phyloP scores from a whole-genome alignment of 768 basidiomycete species.

The Leucocoprinus sp. region DNA sequence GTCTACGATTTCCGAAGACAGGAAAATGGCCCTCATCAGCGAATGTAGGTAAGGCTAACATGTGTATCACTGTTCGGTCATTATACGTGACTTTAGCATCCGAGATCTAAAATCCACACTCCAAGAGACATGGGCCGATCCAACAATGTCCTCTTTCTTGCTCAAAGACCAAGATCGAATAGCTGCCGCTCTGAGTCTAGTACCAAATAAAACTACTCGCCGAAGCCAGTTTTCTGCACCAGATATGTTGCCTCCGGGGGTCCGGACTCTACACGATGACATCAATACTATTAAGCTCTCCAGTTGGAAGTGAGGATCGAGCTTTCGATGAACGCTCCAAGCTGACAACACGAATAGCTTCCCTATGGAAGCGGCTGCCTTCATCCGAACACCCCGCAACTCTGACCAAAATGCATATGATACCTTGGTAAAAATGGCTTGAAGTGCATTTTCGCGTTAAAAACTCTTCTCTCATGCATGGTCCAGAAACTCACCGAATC shows the following conservation, averaged over 20 bases:
- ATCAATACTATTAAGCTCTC: conserved; percentile 46
- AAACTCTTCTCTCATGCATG: conserved; percentile 15
- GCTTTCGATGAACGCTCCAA: neutral
- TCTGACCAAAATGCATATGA: conserved; percentile 57
- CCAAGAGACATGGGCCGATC: conserved; percentile 43
- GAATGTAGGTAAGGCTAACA: conserved; percentile 34
- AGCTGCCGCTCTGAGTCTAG: conserved; percentile 25
- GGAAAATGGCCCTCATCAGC: conserved; percentile 23
- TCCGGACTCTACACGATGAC: conserved; percentile 37
- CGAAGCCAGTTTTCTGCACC: conserved; percentile 28
- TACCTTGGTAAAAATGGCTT: conserved; percentile 25
- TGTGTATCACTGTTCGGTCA: neutral
- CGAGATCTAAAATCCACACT: conserved; percentile 39
- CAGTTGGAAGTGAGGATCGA: conserved; percentile 50
- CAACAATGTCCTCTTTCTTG: conserved; percentile 49
- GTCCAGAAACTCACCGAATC: neutral
- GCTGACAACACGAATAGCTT: neutral
- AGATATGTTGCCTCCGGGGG: conserved; percentile 35
- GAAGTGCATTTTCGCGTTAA: neutral
- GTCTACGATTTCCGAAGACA: conserved; percentile 17
- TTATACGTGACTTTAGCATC: conserved; percentile 30
- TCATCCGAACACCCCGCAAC: conserved; percentile 56
- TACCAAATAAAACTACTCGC: conserved; percentile 23
- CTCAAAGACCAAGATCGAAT: conserved; percentile 42
- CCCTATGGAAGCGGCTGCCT: conserved; percentile 23